Conservation (phyloP, 2,329 filamentous ascomycete genomes). For the Plenodomus tracheiphilus region DNA sequence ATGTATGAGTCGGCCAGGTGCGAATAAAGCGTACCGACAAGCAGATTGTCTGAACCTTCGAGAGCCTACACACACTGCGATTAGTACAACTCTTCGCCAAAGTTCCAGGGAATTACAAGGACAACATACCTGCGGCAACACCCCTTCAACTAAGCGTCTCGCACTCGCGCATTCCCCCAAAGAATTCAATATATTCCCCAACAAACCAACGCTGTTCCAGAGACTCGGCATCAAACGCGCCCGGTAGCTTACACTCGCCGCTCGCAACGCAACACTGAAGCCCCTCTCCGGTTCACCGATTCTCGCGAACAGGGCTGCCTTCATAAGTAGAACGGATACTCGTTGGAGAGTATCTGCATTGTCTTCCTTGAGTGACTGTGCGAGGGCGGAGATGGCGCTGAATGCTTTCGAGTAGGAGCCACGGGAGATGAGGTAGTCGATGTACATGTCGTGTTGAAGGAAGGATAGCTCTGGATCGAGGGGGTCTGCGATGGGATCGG, state of each 20-base stretch:
- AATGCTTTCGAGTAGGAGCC: slow-evolving; percentile 59
- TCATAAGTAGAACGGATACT: slow-evolving; percentile 71
- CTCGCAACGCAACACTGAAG: slow-evolving; percentile 76
- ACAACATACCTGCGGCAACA: slow-evolving; percentile 69
- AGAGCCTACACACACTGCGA: slow-evolving; percentile 51
- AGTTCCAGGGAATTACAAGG: too few relatives aligned
- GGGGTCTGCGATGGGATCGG: slow-evolving; percentile 43
- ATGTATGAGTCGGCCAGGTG: slow-evolving; percentile 76
- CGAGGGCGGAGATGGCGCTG: slow-evolving; percentile 56
- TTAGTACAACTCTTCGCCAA: slow-evolving; percentile 2
- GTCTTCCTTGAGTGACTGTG: slow-evolving; percentile 56
- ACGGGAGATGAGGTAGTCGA: slow-evolving; percentile 61
- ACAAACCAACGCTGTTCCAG: slow-evolving; percentile 70
- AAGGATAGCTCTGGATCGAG: slow-evolving; percentile 63
- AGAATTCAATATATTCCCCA: slow-evolving; percentile 70
- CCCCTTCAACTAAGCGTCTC: slow-evolving; percentile 64
- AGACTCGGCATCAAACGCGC: slow-evolving; percentile 69
- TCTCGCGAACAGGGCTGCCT: slow-evolving; percentile 70
- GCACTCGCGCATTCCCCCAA: slow-evolving; percentile 73
- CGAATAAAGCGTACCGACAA: slow-evolving; percentile 69
- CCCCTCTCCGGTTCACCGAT: slow-evolving; percentile 72
- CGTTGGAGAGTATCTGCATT: slow-evolving; percentile 68
- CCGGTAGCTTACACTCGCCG: slow-evolving; percentile 72
- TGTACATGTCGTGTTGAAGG: slow-evolving; percentile 61
- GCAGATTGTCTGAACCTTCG: slow-evolving; percentile 66